These are phyloP conservation scores for Phyllosticta citriasiana DNA, from an alignment of 2,329 filamentous ascomycete genomes.

Conservation along the genomic window DNA sequence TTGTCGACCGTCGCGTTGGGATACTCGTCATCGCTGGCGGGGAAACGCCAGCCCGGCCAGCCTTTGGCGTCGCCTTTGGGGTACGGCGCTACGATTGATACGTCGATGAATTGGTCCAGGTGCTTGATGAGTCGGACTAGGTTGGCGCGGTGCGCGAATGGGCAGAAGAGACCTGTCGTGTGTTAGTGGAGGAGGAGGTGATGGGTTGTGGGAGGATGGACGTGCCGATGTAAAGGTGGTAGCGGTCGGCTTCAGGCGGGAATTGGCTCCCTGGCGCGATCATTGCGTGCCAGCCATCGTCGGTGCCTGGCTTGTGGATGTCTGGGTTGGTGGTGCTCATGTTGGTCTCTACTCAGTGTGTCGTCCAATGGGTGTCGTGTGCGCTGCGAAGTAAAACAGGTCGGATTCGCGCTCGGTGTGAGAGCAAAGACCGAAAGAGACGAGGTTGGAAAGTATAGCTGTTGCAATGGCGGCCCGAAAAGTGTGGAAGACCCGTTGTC, in stretches of 20 bases:
- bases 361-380: not conserved
- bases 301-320: slow-evolving; percentile 28
- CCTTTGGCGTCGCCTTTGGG: slow-evolving; percentile 55
- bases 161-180: slow-evolving; percentile 51
- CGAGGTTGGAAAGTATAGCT: too few species aligned
- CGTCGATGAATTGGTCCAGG: slow-evolving; percentile 42
- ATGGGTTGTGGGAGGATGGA: not conserved
- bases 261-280: slow-evolving; percentile 39
- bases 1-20: slow-evolving; percentile 50
- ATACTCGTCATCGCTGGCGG: slow-evolving; percentile 42
- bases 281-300: slow-evolving; percentile 43
- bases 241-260: slow-evolving; percentile 40
- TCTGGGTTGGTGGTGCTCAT: slow-evolving; percentile 2
- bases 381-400: not conserved
- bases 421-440: too few species aligned
- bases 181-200: not conserved
- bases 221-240: slow-evolving; percentile 45
- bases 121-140: slow-evolving; percentile 49
- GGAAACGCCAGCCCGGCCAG: slow-evolving; percentile 55
- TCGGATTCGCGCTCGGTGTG: not conserved
- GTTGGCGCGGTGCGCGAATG: slow-evolving; percentile 53
- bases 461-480: too few species aligned
- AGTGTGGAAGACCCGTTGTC: too few species aligned
- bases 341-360: not conserved
- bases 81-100: slow-evolving; percentile 54